Conservation (phyloP, 2,329 filamentous ascomycete species). For the Colletotrichum theobromicola region DNA sequence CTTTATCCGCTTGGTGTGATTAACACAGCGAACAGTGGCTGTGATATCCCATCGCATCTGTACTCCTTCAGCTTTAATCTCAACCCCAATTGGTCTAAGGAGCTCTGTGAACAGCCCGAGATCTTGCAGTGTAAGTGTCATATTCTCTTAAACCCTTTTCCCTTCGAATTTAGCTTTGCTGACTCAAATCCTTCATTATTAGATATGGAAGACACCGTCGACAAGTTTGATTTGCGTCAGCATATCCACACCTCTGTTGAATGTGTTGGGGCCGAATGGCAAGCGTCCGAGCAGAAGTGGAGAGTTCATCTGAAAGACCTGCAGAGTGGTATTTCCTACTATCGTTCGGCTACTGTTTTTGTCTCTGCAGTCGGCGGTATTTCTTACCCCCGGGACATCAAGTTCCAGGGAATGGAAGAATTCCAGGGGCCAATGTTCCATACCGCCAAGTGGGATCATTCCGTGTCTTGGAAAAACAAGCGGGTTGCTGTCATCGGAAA, state of each 20-base stretch:
- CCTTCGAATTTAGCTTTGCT: not conserved
- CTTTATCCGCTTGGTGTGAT: not conserved
- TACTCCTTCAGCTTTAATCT: slow-evolving; percentile 47
- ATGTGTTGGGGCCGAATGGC: slow-evolving; percentile 27
- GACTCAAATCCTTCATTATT: too few relatives aligned
- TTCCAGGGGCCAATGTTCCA: slow-evolving; percentile 40
- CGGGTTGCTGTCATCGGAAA: slow-evolving; percentile 40
- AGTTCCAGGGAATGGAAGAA: slow-evolving; percentile 30
- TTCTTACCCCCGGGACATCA: slow-evolving; percentile 28
- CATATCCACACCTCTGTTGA: slow-evolving; percentile 26
- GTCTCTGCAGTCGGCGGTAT: slow-evolving; percentile 31
- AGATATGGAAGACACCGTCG: slow-evolving; percentile 23
- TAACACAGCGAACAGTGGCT: slow-evolving; percentile 16
- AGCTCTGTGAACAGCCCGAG: slow-evolving; percentile 37
- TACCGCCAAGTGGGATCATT: slow-evolving; percentile 38
- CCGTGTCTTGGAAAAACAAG: slow-evolving; percentile 30
- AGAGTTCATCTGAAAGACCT: slow-evolving; percentile 23
- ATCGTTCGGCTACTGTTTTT: slow-evolving; percentile 22
- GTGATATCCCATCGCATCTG: slow-evolving; percentile 38
- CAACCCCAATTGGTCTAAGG: slow-evolving; percentile 42
- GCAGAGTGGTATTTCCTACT: slow-evolving; percentile 21
- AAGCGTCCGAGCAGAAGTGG: slow-evolving; percentile 18
- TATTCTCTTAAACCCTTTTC: too few relatives aligned
- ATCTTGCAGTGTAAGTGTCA: slow-evolving; percentile 36
- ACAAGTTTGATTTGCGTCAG: slow-evolving; percentile 25